A percentile compares a stretch with the other conserved stretches of the same genome.
phyloP scores from a whole-genome alignment of 805 yeast species.

The Kodamaea laetipori region DNA sequence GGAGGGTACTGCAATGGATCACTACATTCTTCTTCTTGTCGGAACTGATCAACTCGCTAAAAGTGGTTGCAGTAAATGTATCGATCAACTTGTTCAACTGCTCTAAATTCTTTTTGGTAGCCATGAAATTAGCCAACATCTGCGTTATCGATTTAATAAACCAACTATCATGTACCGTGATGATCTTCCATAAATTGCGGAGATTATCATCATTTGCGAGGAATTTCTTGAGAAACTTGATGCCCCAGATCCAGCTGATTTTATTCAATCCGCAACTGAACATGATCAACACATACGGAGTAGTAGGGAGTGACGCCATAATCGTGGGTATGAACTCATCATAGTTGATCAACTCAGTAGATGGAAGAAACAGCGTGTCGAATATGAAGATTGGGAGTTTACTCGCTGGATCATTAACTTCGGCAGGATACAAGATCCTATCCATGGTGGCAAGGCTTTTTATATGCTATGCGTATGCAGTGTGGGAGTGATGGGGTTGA shows the following conservation, averaged over 20 bases:
- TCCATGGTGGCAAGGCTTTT: constrained; percentile 28
- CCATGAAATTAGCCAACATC: constrained; percentile 59
- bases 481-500: too few species aligned
- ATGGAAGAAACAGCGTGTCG: constrained; percentile 80
- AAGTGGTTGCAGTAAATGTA: constrained; percentile 21
- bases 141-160: constrained; percentile 77
- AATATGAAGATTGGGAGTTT: constrained; percentile 75
- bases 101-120: constrained; percentile 35
- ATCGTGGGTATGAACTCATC: constrained; percentile 60
- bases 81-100: constrained; percentile 30
- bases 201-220: constrained; percentile 56
- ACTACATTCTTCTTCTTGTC: constrained; percentile 22
- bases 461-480: not conserved
- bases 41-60: constrained; percentile 8
- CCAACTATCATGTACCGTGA: constrained; percentile 91
- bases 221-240: constrained; percentile 54
- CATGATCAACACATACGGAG: constrained; percentile 67
- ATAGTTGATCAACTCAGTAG: constrained; percentile 45
- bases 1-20: constrained; percentile 49
- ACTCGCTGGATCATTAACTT: constrained; percentile 65
- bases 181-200: constrained; percentile 55
- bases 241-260: constrained; percentile 71
- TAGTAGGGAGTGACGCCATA: constrained; percentile 57
- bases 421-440: constrained; percentile 57
- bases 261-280: constrained; percentile 80